Percentiles rank a stretch among this genome's conserved stretches.
phyloP scores from a whole-genome alignment of 2,329 filamentous ascomycete species.

The Pseudocercospora eumusae region DNA sequence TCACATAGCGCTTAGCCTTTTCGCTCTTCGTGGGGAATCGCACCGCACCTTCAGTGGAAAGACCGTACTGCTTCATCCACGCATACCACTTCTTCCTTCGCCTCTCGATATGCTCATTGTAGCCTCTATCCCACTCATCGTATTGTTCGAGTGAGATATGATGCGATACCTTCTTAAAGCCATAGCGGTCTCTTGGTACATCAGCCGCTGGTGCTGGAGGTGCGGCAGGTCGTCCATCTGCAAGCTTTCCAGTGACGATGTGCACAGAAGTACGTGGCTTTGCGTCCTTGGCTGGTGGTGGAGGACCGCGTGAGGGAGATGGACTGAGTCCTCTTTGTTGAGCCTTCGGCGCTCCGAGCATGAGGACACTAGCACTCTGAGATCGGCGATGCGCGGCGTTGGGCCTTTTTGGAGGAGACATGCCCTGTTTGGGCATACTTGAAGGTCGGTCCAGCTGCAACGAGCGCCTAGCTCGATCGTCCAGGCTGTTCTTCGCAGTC shows the following conservation, averaged over 20 bases:
- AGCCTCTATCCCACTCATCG: constrained; percentile 75
- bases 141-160: constrained; percentile 76
- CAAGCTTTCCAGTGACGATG: constrained; percentile 17
- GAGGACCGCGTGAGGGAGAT: constrained; percentile 7
- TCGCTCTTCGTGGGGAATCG: constrained; percentile 77
- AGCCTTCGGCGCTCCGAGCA: constrained; percentile 20
- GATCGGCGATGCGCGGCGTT: constrained; percentile 35
- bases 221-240: constrained; percentile 15
- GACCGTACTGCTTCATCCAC: constrained; percentile 72
- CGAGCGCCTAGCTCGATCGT: constrained; percentile 25
- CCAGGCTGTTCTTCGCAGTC: constrained; percentile 24
- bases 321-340: constrained; percentile 20
- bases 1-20: constrained; percentile 85
- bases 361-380: constrained; percentile 39
- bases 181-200: constrained; percentile 73
- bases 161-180: constrained; percentile 85
- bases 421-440: constrained; percentile 23
- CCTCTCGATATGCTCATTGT: constrained; percentile 72
- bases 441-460: constrained; percentile 29
- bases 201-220: constrained; percentile 7
- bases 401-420: constrained; percentile 21
- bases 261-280: constrained; percentile 23
- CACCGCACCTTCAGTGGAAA: constrained; percentile 68
- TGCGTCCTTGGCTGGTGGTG: constrained; percentile 14
- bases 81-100: constrained; percentile 79